Evolutionary conservation across 148 eudicot species (phyloP), one percentile per base, ranked within the genome.

Genomic region (Rhododendron mucronatum): DNA sequence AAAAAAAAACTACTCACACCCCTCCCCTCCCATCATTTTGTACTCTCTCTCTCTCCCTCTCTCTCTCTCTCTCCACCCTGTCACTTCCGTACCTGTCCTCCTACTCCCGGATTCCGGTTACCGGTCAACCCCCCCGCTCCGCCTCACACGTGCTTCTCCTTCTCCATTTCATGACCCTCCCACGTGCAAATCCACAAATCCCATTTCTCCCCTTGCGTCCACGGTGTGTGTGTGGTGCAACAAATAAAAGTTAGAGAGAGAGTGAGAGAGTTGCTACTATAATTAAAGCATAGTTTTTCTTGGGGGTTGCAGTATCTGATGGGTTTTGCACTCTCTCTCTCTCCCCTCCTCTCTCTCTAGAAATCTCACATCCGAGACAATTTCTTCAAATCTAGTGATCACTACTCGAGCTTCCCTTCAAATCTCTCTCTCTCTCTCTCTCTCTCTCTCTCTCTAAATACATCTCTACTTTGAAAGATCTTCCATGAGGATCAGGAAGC

Each of bases 401-500:
- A 37, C 30, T 20, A 30, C 50, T 47, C 50, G 53, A 47, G 39
- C 51, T 65, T 69, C 78, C 79, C 59, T 74, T 69, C 74, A 63
- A 63, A 55, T 74, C 55, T 47, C 1, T n/a, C 18, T 76, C 67
- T 44, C 81, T 67, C 57, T 71, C n/a, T 41, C 55, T 47, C 1
- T n/a, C 26, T 76, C 78, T 41, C 81, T 79, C 78, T 44, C 81
- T 79, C 47, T 73, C n/a, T 55, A 37, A 4, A 37, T 10, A 13
- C 15, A 20, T 48, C 44, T 61, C 73, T 47, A 47, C 11, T 47
- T 47, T 47, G 45, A 41, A 7, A 5, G 2, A 14, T 4, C 8
- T 53, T 5, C 14, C 23, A 82, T 95, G 98, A 95, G 98, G 91
- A 95, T 95, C 88, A 90, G 95, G 85, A 95, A 93, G 67, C 96